These are phyloP conservation scores for Aleurites moluccanus DNA, from an alignment of 441 rosid species.

Conservation along the genomic window DNA sequence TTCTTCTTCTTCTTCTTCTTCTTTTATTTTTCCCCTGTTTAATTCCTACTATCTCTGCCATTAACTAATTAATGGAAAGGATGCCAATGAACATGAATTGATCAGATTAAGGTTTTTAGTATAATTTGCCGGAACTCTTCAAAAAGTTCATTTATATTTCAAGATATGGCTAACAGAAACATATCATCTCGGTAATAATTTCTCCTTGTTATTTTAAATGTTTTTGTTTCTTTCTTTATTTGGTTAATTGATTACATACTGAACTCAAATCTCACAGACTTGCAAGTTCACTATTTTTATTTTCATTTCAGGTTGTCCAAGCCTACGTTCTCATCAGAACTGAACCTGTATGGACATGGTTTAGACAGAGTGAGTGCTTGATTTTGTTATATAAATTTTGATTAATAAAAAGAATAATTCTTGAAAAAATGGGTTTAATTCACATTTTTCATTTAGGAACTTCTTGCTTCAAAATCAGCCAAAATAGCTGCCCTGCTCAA, in stretches of 20 bases:
- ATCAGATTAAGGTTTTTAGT: neutral
- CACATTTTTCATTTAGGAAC: constrained; percentile 39
- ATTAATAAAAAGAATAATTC: neutral
- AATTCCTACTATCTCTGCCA: too few species aligned
- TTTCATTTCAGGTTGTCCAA: constrained; percentile 43
- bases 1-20: neutral
- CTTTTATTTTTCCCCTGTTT: neutral
- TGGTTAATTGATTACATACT: neutral
- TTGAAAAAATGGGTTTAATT: neutral
- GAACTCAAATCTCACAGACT: too few species aligned
- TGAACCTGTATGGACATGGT: constrained; percentile 38
- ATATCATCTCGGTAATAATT: constrained; percentile 30
- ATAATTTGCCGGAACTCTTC: neutral
- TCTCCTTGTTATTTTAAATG: neutral
- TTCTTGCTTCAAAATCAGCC: constrained; percentile 62
- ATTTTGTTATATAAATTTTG: neutral
- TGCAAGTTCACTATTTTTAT: neutral
- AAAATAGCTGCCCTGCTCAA: constrained; percentile 50
- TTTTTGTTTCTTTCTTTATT: neutral
- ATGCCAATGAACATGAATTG: neutral
- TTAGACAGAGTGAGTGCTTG: constrained; percentile 43
- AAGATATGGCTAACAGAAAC: constrained; percentile 38
- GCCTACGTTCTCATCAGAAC: constrained; percentile 35
- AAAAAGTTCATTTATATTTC: neutral
- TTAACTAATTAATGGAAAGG: neutral